Percentiles rank a stretch among this genome's conserved stretches.
phyloP scores from a whole-genome alignment of 495 filamentous ascomycete species.

The Melanomma pulvis-pyrius region DNA sequence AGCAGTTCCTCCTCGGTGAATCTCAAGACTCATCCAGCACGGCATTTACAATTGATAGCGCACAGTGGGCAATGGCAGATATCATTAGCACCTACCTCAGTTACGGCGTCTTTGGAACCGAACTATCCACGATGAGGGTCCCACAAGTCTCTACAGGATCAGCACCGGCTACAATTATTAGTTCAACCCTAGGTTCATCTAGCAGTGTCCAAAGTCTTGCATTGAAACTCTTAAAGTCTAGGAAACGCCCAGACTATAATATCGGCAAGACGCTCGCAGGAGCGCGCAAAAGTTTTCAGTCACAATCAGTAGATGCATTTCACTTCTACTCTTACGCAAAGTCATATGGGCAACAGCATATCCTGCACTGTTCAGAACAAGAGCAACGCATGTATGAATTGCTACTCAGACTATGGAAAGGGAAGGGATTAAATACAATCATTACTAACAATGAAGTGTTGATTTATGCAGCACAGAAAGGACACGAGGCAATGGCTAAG shows the following conservation, averaged over 20 bases:
- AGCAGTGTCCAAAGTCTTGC: constrained; percentile 38
- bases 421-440: constrained; percentile 9
- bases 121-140: constrained; percentile 39
- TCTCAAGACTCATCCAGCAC: constrained; percentile 27
- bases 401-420: constrained; percentile 40
- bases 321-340: constrained; percentile 41
- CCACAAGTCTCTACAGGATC: constrained; percentile 34
- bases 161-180: constrained; percentile 41
- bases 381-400: constrained; percentile 15
- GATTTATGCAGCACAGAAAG: constrained; percentile 12
- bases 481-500: constrained; percentile 14
- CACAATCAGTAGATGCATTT: constrained; percentile 25
- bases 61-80: constrained; percentile 42
- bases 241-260: constrained; percentile 39
- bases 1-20: constrained; percentile 47
- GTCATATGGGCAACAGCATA: constrained; percentile 30
- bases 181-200: constrained; percentile 35
- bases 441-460: constrained; percentile 7
- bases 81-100: constrained; percentile 50
- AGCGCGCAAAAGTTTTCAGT: constrained; percentile 28
- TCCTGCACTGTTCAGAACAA: constrained; percentile 22
- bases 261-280: constrained; percentile 42
- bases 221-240: constrained; percentile 39
- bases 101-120: constrained; percentile 48
- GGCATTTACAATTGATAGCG: constrained; percentile 33